Evolutionary conservation across 2,329 filamentous ascomycete species (phyloP), one percentile per base, ranked within the genome.

Genomic region (Tympanopsis confertula): DNA sequence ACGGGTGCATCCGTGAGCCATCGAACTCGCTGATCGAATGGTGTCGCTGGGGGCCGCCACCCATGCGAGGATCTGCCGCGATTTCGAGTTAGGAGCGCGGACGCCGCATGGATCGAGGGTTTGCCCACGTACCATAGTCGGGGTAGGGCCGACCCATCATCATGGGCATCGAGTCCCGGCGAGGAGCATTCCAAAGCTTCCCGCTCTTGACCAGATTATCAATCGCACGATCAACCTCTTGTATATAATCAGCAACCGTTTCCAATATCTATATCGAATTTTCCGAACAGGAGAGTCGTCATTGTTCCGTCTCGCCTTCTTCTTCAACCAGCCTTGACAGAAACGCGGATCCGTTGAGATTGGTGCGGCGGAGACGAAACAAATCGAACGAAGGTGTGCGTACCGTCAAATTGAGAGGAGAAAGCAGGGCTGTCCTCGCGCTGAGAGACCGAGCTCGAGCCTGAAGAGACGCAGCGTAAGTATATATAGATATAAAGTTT

Each of bases 161-260:
- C 58, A 76, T 65, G 47, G 75, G 73, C 72, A 80, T 71, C 41
- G 78, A 94, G 65, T 94, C 86, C 71, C 88, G 84, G 61, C 91
- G 86, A 52, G 68, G 74, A 53, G 69, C 69, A 54, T 66, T 64
- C 53, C 71, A 91, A 65, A 88, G 80, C 69, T 96, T 96, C 53
- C 88, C 88, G 59, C 88, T 94, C 73, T 96, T 96, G 54, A 89
- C 74, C 43, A 98, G 74, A 61, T 96, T 96, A 55, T 96, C 91
- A 53, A 89, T 79, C 49, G 89, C 89, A 57, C 89, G 82, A 48
- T 96, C 91, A 51, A 98, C 87, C 75, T 98, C 91, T 94, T 54
- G 37, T 47, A 28, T 45, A 35, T 30, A 19, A 29, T 45, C 40
- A 38, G 38, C 42, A 58, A 56, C 42, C 41, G 35, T 5, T 19